phyloP scores from a whole-genome alignment of 2,329 filamentous ascomycete genomes.

The Rhinocladiella similis region DNA sequence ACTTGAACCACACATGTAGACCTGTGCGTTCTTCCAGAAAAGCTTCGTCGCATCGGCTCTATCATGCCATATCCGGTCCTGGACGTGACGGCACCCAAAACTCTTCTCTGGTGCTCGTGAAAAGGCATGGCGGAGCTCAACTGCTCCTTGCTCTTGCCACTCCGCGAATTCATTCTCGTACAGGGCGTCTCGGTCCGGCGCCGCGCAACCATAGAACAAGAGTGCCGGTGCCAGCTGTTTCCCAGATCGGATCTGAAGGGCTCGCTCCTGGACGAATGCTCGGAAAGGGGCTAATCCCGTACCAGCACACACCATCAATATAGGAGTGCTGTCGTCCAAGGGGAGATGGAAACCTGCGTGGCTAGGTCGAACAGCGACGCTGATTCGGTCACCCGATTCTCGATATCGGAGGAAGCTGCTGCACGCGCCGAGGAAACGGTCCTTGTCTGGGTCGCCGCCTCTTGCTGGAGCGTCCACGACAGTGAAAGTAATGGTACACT shows the following conservation, averaged over 20 bases:
- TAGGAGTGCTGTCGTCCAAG: slow-evolving; percentile 34
- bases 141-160: slow-evolving; percentile 56
- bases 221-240: slow-evolving; percentile 34
- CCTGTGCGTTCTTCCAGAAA: not conserved
- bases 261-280: slow-evolving; percentile 64
- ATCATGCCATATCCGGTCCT: slow-evolving; percentile 10
- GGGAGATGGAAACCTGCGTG: slow-evolving; percentile 39
- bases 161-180: slow-evolving; percentile 36
- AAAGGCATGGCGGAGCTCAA: not conserved
- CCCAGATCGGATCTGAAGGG: slow-evolving; percentile 31
- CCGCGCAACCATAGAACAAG: slow-evolving; percentile 40
- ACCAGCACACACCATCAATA: slow-evolving; percentile 41
- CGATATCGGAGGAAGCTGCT: slow-evolving; percentile 55
- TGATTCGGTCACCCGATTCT: slow-evolving; percentile 38
- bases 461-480: slow-evolving; percentile 51
- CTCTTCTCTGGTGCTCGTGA: slow-evolving; percentile 3
- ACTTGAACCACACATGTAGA: slow-evolving; percentile 9
- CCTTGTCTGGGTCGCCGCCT: slow-evolving; percentile 31
- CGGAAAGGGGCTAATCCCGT: slow-evolving; percentile 64
- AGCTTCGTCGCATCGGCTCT: not conserved
- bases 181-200: slow-evolving; percentile 36
- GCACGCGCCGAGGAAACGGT: slow-evolving; percentile 57
- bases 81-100: slow-evolving; percentile 7
- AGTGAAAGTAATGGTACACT: slow-evolving; percentile 66
- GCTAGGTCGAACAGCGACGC: slow-evolving; percentile 34